phyloP scores from a whole-genome alignment of 208 protist genomes.

The Trypanosoma scelopori region DNA sequence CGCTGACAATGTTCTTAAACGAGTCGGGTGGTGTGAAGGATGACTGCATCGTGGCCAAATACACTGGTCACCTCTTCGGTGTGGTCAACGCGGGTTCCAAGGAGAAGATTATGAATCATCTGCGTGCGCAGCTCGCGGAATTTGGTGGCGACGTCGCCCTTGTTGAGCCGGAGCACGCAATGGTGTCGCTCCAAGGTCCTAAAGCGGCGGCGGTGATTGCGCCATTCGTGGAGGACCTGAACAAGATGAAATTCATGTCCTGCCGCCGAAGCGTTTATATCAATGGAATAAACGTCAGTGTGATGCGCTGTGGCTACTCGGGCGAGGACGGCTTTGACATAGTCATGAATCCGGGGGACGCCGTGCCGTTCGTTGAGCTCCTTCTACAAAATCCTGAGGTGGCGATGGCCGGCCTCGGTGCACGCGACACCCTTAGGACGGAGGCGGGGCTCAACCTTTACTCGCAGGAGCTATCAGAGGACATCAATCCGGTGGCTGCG shows the following conservation, averaged over 20 bases:
- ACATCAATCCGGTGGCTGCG: slow-evolving; percentile 94
- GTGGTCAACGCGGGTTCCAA: slow-evolving; percentile 97
- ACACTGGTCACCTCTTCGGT: slow-evolving; percentile 87
- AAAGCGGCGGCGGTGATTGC: slow-evolving; percentile 59
- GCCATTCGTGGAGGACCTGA: slow-evolving; percentile 33
- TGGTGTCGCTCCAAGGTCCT: slow-evolving; percentile 95
- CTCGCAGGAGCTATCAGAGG: slow-evolving; percentile 96
- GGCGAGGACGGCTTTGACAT: slow-evolving; percentile 99
- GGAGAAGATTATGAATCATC: slow-evolving; percentile 93
- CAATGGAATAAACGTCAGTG: slow-evolving; percentile 42
- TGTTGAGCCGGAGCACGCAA: slow-evolving; percentile 63
- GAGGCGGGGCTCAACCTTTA: slow-evolving; percentile 98
- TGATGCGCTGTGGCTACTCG: slow-evolving; percentile 97
- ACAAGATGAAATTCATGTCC: slow-evolving; percentile 88
- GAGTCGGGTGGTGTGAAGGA: slow-evolving; percentile 93
- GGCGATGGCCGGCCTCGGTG: slow-evolving; percentile 90
- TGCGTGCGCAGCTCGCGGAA: slow-evolving; percentile 33
- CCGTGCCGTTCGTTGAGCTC: slow-evolving; percentile 47
- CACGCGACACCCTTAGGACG: slow-evolving; percentile 95
- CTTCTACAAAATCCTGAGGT: slow-evolving; percentile 47
- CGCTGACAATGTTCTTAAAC: slow-evolving; percentile 94
- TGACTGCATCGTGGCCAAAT: slow-evolving; percentile 95
- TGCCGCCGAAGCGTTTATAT: slow-evolving; percentile 43
- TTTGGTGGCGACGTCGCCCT: slow-evolving; percentile 86
- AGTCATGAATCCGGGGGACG: slow-evolving; percentile 45